A percentile compares a stretch with the other conserved stretches of the same genome.
Evolutionary conservation across 179 eudicot species (phyloP).

Genomic region (Silene vulgaris): DNA sequence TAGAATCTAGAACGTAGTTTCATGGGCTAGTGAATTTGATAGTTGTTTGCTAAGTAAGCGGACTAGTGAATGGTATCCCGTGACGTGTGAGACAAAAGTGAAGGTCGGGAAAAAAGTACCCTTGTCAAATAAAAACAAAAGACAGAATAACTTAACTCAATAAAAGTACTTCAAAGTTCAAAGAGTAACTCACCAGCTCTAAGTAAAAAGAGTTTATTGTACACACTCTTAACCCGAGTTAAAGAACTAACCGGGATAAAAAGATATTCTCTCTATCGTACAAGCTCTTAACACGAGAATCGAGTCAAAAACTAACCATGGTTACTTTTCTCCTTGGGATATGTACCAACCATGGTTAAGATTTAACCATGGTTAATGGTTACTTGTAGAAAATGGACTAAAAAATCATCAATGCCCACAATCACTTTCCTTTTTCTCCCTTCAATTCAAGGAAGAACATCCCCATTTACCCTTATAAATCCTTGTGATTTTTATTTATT

Average conservation of each 20-base stretch:
- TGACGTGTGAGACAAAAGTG: no score
- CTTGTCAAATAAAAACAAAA: no score
- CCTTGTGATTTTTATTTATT: neutral
- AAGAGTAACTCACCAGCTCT: neutral
- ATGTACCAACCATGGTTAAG: slow-evolving; percentile 4
- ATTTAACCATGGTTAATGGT: neutral
- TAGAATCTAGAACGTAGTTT: no score
- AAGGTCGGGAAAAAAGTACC: no score
- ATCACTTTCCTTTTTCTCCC: slow-evolving; percentile 11
- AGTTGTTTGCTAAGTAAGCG: no score
- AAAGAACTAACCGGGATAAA: neutral
- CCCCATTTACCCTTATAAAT: slow-evolving; percentile 10
- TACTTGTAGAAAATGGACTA: neutral
- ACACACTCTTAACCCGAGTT: neutral
- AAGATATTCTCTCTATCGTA: neutral
- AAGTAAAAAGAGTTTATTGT: no score
- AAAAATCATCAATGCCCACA: neutral
- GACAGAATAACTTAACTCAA: no score
- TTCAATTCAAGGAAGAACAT: slow-evolving; percentile 4
- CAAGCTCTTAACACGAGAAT: neutral
- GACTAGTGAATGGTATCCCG: no score
- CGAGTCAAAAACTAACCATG: slow-evolving; percentile 9
- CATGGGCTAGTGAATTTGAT: no score
- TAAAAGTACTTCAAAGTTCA: no score
- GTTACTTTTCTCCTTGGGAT: neutral